A percentile compares a stretch with the other conserved stretches of the same genome.
Evolutionary conservation across 208 protist species (phyloP).

Genomic region (Acanthamoeba lenticulata): DNA sequence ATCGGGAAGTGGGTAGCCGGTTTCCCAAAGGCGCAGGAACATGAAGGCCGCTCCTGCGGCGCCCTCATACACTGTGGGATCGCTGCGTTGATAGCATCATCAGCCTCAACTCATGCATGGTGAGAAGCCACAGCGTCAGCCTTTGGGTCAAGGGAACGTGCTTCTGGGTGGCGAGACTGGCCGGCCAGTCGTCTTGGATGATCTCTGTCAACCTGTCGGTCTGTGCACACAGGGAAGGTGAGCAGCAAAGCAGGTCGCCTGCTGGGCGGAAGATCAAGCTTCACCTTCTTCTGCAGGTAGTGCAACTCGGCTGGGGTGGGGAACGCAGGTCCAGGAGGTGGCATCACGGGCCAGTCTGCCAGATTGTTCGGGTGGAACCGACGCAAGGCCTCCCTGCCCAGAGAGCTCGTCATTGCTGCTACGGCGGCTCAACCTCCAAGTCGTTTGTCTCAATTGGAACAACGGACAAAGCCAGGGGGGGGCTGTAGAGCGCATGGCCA

Average conservation of each 20-base stretch:
- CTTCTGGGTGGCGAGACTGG: neutral
- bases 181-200: slow-evolving; percentile 15
- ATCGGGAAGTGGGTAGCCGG: neutral
- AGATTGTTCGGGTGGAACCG: neutral
- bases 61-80: neutral
- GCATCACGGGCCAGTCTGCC: neutral
- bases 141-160: neutral
- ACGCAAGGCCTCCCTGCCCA: neutral
- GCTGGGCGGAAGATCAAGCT: neutral
- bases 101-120: neutral
- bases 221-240: neutral
- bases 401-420: neutral
- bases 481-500: neutral
- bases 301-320: neutral
- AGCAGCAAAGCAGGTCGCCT: neutral
- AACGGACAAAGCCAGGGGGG: neutral
- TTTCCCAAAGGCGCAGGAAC: neutral
- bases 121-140: neutral
- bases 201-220: neutral
- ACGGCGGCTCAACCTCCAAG: no score
- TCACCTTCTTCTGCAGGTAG: neutral
- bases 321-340: neutral
- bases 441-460: neutral
- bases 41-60: neutral
- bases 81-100: neutral